These are phyloP conservation scores for Lophiotrema nucula DNA, from an alignment of 495 filamentous ascomycete species.

Conservation along the genomic window DNA sequence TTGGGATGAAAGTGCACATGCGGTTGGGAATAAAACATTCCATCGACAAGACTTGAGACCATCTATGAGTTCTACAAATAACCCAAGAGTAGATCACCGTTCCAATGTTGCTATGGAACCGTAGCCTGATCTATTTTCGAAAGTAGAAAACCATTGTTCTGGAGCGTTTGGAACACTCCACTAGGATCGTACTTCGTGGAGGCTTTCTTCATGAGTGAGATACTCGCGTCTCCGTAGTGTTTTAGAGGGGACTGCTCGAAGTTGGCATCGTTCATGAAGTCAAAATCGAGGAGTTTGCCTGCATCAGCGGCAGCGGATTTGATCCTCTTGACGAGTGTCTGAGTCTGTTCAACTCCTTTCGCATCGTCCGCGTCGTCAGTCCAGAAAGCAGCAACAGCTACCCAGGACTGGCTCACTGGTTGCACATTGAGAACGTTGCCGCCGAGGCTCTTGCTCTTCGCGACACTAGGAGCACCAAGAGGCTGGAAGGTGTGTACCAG, in stretches of 20 bases:
- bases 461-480: no score
- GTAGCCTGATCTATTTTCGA: conserved; percentile 2
- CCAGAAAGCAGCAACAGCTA: conserved; percentile 8
- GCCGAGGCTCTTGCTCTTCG: no score
- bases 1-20: no score
- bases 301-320: background rate
- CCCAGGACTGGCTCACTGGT: conserved; percentile 1
- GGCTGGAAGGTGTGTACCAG: no score
- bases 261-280: conserved; percentile 22
- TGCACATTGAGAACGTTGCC: no score
- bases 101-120: no score
- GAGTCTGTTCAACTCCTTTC: conserved; percentile 3
- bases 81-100: no score
- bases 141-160: conserved; percentile 16
- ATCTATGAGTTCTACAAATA: no score
- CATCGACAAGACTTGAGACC: no score
- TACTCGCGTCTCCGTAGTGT: conserved; percentile 8
- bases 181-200: conserved; percentile 6
- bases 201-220: background rate
- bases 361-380: conserved; percentile 1
- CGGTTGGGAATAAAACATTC: no score
- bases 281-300: conserved; percentile 6
- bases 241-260: conserved; percentile 10
- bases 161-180: conserved; percentile 9
- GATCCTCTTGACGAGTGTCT: background rate